These are phyloP conservation scores for Infundibulicybe gibba DNA, from an alignment of 768 basidiomycete genomes.

Conservation along the genomic window DNA sequence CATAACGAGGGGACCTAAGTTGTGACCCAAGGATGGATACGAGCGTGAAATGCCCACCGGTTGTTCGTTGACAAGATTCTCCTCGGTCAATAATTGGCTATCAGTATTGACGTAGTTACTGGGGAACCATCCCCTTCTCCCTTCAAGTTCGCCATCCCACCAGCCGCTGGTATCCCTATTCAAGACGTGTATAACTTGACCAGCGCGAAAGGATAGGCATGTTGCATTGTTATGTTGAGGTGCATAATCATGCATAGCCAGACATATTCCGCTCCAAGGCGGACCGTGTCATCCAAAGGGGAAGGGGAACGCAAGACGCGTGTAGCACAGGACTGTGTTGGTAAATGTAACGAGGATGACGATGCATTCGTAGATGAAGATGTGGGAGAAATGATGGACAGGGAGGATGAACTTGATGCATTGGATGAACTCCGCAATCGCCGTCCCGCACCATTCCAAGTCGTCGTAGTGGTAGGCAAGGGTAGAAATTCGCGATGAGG, in stretches of 20 bases:
- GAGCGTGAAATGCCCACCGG: conserved; percentile 29
- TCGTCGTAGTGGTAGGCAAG: conserved; percentile 25
- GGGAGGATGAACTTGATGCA: conserved; percentile 53
- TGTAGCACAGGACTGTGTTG: conserved; percentile 17
- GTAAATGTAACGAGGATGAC: conserved; percentile 44
- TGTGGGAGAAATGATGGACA: conserved; percentile 52
- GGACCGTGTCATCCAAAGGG: conserved; percentile 47
- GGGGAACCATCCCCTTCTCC: conserved; percentile 94
- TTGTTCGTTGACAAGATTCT: conserved; percentile 44
- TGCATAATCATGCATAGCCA: conserved; percentile 89
- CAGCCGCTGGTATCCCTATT: conserved; percentile 88
- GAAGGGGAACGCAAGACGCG: conserved; percentile 30
- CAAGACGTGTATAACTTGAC: conserved; percentile 88
- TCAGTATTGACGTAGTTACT: conserved; percentile 89
- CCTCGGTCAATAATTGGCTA: conserved; percentile 51
- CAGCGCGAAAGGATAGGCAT: conserved; percentile 85
- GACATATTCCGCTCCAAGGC: conserved; percentile 64
- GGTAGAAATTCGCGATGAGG: conserved; percentile 22
- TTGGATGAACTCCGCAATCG: conserved; percentile 50
- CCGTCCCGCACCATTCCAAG: conserved; percentile 23
- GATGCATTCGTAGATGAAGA: conserved; percentile 54
- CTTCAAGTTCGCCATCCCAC: conserved; percentile 98
- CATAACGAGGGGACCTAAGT: too few species aligned
- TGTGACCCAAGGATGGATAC: too few species aligned
- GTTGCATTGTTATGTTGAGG: conserved; percentile 70